phyloP scores from a whole-genome alignment of 306 rosid genomes.

The Sindora glabra region DNA sequence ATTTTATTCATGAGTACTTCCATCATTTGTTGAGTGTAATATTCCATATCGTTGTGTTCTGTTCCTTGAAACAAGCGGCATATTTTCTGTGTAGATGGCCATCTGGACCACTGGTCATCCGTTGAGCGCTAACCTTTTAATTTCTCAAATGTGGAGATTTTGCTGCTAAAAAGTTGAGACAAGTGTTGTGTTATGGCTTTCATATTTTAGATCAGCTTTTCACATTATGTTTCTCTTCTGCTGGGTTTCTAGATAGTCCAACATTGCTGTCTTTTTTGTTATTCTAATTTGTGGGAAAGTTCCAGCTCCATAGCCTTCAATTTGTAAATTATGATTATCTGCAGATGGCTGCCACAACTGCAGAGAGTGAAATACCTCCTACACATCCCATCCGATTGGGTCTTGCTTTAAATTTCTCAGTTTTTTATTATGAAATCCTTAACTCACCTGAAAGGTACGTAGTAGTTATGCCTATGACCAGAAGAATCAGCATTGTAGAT shows the following conservation, averaged over 20 bases:
- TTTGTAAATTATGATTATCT: not conserved
- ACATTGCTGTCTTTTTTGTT: not conserved
- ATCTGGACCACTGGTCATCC: no score
- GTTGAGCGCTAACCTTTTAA: not conserved
- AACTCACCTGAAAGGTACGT: constrained; percentile 69
- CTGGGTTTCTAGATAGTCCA: not conserved
- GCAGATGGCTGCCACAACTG: constrained; percentile 56
- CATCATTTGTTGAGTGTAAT: not conserved
- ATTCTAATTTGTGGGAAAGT: not conserved
- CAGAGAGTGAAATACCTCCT: constrained; percentile 60
- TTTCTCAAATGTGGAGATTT: no score
- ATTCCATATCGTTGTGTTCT: not conserved
- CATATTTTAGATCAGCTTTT: no score
- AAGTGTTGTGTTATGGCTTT: no score
- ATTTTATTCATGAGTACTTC: not conserved
- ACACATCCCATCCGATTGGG: constrained; percentile 75
- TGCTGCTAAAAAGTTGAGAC: no score
- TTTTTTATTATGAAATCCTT: constrained; percentile 82
- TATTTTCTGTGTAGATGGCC: not conserved
- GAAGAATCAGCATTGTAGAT: not conserved
- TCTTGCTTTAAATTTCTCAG: constrained; percentile 66
- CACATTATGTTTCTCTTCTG: not conserved
- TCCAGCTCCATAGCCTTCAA: not conserved
- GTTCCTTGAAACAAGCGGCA: not conserved
- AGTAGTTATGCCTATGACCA: not conserved